phyloP scores from a whole-genome alignment of 2,329 filamentous ascomycete genomes.

The Calonectria hawksworthii region DNA sequence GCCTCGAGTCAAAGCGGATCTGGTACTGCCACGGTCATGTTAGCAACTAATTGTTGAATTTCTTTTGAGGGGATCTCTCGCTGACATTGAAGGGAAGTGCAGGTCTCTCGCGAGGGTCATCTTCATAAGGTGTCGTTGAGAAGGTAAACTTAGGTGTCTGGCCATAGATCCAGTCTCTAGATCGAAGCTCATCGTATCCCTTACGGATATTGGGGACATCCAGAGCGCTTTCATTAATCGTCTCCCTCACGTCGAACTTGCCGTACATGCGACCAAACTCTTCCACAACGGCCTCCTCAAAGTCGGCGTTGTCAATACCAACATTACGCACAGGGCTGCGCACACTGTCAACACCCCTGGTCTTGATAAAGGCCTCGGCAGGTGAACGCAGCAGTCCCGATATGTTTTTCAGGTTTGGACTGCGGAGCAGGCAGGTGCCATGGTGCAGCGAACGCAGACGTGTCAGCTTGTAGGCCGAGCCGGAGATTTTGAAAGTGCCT shows the following conservation, averaged over 20 bases:
- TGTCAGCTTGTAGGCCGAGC: constrained; percentile 95
- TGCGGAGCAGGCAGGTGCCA: constrained; percentile 87
- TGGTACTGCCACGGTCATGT: constrained; percentile 40
- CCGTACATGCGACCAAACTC: constrained; percentile 80
- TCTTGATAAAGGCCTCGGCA: constrained; percentile 80
- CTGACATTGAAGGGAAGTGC: constrained; percentile 62
- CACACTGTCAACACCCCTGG: constrained; percentile 92
- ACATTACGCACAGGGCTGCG: constrained; percentile 88
- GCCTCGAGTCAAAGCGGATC: constrained; percentile 53
- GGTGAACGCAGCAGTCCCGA: constrained; percentile 82
- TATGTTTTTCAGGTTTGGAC: constrained; percentile 80
- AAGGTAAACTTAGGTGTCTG: constrained; percentile 90
- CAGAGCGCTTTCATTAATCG: constrained; percentile 65
- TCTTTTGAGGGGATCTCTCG: background rate
- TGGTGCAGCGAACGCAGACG: constrained; percentile 87
- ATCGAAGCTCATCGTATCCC: constrained; percentile 59
- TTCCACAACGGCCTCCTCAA: constrained; percentile 69
- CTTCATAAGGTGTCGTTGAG: constrained; percentile 70
- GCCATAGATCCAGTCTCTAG: constrained; percentile 81
- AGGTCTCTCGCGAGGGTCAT: constrained; percentile 70
- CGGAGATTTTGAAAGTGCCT: constrained; percentile 82
- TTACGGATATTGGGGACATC: constrained; percentile 63
- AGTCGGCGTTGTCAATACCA: constrained; percentile 62
- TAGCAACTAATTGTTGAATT: constrained; percentile 13
- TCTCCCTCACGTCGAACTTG: constrained; percentile 48